These are phyloP conservation scores for Epichloe hybrida DNA, from an alignment of 2,329 filamentous ascomycete genomes.

Conservation along the genomic window DNA sequence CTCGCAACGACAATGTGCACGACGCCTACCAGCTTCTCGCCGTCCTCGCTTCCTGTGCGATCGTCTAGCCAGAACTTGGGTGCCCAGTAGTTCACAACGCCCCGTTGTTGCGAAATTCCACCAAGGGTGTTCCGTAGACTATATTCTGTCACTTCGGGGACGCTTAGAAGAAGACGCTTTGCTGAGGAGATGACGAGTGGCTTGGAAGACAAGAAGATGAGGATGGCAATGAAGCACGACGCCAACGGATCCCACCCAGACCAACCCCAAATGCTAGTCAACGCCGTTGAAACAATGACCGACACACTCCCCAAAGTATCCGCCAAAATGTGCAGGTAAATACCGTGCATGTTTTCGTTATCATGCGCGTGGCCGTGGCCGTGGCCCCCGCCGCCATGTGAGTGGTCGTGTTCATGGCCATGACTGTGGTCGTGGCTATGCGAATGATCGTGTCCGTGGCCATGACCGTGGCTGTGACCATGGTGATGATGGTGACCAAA, in stretches of 20 bases:
- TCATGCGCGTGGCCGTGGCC: slow-evolving; percentile 38
- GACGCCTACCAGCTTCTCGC: slow-evolving; percentile 56
- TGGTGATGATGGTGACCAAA: slow-evolving; percentile 56
- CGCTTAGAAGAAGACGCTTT: slow-evolving; percentile 66
- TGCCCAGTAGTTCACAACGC: slow-evolving; percentile 73
- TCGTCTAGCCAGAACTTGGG: slow-evolving; percentile 93
- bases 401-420: slow-evolving; percentile 21
- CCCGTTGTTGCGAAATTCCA: slow-evolving; percentile 67
- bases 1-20: slow-evolving; percentile 73
- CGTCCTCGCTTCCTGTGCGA: slow-evolving; percentile 28
- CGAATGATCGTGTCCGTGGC: slow-evolving; percentile 27
- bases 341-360: slow-evolving; percentile 96
- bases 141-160: slow-evolving; percentile 79
- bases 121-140: slow-evolving; percentile 73
- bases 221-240: slow-evolving; percentile 80
- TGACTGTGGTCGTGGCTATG: slow-evolving; percentile 27
- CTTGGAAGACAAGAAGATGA: slow-evolving; percentile 86
- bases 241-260: slow-evolving; percentile 89
- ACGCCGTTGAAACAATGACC: slow-evolving; percentile 78
- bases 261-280: slow-evolving; percentile 84
- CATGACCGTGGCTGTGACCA: slow-evolving; percentile 25
- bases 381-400: slow-evolving; percentile 29
- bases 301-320: slow-evolving; percentile 91
- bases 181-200: slow-evolving; percentile 80
- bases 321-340: slow-evolving; percentile 88